Percentiles rank a stretch among this genome's conserved stretches.
These are phyloP conservation scores for Cicer pinnatifidum DNA, from an alignment of 306 rosid species.

Conservation along the genomic window DNA sequence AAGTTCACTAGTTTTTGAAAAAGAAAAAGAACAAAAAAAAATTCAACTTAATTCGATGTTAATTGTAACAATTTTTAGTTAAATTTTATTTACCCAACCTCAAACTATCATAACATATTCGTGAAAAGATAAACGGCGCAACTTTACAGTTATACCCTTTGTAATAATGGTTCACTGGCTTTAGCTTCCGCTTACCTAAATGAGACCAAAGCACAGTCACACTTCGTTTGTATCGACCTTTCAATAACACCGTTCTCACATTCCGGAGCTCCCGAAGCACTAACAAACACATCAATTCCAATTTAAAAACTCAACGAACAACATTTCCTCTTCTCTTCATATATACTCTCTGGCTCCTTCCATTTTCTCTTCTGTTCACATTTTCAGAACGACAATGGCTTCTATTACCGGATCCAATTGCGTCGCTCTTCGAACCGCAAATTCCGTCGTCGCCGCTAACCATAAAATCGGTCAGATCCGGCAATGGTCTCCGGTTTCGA, in stretches of 20 bases:
- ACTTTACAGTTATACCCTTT: background rate
- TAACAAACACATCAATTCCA: slow-evolving; percentile 3
- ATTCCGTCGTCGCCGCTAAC: slow-evolving; percentile 38
- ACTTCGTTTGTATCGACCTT: slow-evolving; percentile 62
- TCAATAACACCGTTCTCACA: slow-evolving; percentile 1
- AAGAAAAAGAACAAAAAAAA: too few species aligned
- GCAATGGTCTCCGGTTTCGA: slow-evolving; percentile 60
- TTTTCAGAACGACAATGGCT: slow-evolving; percentile 62
- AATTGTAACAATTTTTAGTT: too few species aligned
- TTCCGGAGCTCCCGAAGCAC: slow-evolving; percentile 68
- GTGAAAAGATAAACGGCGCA: background rate
- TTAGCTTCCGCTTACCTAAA: background rate
- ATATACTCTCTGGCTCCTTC: slow-evolving; percentile 43
- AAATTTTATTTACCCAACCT: too few species aligned
- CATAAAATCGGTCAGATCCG: slow-evolving; percentile 47
- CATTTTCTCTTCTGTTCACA: slow-evolving; percentile 41
- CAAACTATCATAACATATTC: too few species aligned
- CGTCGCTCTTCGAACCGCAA: slow-evolving; percentile 53
- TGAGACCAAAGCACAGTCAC: background rate
- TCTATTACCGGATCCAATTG: slow-evolving; percentile 66
- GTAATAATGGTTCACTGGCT: background rate
- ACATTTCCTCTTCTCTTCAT: slow-evolving; percentile 24
- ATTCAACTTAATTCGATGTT: too few species aligned
- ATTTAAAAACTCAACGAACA: slow-evolving; percentile 7
- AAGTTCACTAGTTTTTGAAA: too few species aligned